Percentiles rank a stretch among this genome's conserved stretches.
Conservation (phyloP, 257 asterid genomes). For the Solanum appendiculatum region DNA sequence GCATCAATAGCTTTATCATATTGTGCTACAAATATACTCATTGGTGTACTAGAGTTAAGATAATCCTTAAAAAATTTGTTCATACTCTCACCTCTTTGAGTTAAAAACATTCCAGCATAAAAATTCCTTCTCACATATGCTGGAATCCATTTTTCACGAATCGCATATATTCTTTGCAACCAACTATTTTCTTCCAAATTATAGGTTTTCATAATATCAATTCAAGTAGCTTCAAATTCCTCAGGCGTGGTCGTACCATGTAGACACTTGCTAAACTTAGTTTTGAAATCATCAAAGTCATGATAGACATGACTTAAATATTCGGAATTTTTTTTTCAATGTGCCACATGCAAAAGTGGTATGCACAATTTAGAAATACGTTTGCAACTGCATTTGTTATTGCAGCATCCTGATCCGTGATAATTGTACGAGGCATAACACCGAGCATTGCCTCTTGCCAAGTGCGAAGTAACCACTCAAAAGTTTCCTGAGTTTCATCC, state of each 20-base stretch:
- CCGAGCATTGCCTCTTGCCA: neutral
- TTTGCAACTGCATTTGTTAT: neutral
- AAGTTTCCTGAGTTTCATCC: neutral
- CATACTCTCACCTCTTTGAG: neutral
- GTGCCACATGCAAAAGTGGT: neutral
- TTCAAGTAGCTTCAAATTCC: neutral
- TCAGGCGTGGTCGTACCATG: neutral
- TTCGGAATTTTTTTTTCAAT: neutral
- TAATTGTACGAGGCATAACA: neutral
- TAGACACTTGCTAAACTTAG: neutral
- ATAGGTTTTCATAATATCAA: neutral
- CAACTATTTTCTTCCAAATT: neutral
- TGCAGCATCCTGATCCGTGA: neutral
- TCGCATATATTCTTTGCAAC: neutral
- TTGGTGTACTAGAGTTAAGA: neutral
- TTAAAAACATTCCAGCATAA: neutral
- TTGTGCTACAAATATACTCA: neutral
- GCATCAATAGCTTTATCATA: neutral
- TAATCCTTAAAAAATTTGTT: neutral
- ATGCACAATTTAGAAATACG: neutral
- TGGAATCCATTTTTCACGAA: neutral
- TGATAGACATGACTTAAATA: neutral
- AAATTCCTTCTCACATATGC: neutral
- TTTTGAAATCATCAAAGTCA: neutral
- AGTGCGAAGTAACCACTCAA: neutral